Percentiles rank a stretch among this genome's conserved stretches.
Evolutionary conservation across 2,329 filamentous ascomycete genomes (phyloP).

Genomic region (Ampelomyces quisqualis): DNA sequence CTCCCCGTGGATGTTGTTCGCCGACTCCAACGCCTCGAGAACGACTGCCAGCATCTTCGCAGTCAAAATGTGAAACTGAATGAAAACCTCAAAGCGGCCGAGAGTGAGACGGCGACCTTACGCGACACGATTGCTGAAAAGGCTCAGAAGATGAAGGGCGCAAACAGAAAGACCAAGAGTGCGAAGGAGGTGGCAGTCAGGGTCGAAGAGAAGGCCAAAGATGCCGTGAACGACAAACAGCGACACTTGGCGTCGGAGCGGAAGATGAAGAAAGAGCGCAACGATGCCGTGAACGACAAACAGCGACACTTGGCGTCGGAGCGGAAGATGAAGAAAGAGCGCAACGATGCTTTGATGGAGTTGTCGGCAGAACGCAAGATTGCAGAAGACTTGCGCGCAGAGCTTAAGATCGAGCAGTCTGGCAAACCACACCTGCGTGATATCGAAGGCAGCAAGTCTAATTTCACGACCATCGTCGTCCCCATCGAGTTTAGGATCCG

Average conservation of each 20-base stretch:
- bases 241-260: constrained; percentile 11
- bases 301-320: constrained; percentile 12
- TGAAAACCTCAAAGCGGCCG: constrained; percentile 6
- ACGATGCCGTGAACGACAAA: constrained; percentile 11
- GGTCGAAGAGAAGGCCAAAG: constrained; percentile 20
- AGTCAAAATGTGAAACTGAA: constrained; percentile 12
- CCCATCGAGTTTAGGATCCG: constrained; percentile 14
- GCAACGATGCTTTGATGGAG: constrained; percentile 14
- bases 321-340: constrained; percentile 18
- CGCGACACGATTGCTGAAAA: constrained; percentile 12
- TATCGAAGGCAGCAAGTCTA: constrained; percentile 3
- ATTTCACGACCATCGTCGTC: constrained; percentile 13
- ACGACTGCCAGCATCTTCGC: constrained; percentile 9
- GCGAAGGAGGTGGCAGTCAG: constrained; percentile 17
- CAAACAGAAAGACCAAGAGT: constrained; percentile 18
- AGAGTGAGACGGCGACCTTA: constrained; percentile 10
- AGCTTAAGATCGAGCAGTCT: constrained; percentile 15
- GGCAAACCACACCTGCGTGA: constrained; percentile 17
- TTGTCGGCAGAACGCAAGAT: too few relatives aligned
- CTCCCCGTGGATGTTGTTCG: constrained; percentile 7
- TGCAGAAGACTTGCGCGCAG: constrained; percentile 11
- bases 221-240: constrained; percentile 15
- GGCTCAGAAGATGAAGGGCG: constrained; percentile 18
- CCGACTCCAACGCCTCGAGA: constrained; percentile 15
- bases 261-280: constrained; percentile 19